Base-by-base conservation (phyloP, 1,139 yeast genomes). In the Eremothecium gossypii region DNA sequence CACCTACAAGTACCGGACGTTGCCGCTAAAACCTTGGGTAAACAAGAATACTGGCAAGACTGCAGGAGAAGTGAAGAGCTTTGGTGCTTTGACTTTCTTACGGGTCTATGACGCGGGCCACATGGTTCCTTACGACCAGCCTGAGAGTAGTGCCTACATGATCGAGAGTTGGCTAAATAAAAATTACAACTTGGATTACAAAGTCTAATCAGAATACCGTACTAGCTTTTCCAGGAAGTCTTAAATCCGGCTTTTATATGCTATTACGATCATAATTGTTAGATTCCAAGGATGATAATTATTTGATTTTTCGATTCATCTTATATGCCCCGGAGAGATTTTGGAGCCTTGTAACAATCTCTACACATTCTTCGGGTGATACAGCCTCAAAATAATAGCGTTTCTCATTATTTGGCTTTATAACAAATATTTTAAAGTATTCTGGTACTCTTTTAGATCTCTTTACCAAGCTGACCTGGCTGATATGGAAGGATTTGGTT, bases 331-430 rank as follows among this genome's bases (percentile, higher is more conserved):
- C 71, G 35, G 69, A 54, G 13, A 77, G 70, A 65, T 73, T 73
- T 38, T 70, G 71, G 37, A 87, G 67, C 52, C 81, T 81, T 13
- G 74, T 67, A 7, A 89, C 82, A 42, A 91, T 89, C 49, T 84
- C 95, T 35, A 71, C 74, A 40, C 94, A 78, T 51, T 83, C 84
- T 2, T 63, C 61, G 0, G 71, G 67, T 40, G 71, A 75, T 4
- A 70, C 69, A 0, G 96, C 94, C 54, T 89, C 96, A 47, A 91
- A 72, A 53, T 86, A 94, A 58, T 89, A 91, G 53, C 93, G 76
- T 61, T 91, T 89, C 8, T 77, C 70, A 3, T 77, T 78, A 13
- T 69, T 70, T 4, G 74, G 71, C 57, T 85, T 84, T 57, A 73
- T 69, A n/a, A 89, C 79, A 12, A 85, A 80, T 13, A 91, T 76